Percentiles rank a stretch among this genome's conserved stretches.
phyloP scores from a whole-genome alignment of 2,329 filamentous ascomycete genomes.

The Clonostachys rosea region DNA sequence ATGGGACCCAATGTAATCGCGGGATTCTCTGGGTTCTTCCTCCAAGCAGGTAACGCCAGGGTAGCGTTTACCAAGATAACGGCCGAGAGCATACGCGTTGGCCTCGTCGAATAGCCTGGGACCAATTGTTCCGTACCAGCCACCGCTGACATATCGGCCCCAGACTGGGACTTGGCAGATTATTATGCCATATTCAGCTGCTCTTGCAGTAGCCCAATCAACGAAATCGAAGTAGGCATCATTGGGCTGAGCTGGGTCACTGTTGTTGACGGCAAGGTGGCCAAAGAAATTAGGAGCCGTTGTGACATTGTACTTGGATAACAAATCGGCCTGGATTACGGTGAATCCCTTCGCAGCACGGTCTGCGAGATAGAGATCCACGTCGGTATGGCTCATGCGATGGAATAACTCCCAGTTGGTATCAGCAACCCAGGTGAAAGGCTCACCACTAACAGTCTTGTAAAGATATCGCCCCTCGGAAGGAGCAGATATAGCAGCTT shows the following conservation, averaged over 20 bases:
- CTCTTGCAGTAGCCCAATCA: neutral
- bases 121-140: neutral
- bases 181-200: neutral
- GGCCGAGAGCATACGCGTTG: neutral
- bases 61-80: neutral
- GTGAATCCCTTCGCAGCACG: conserved; percentile 1
- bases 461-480: neutral
- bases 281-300: neutral
- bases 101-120: too few species aligned
- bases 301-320: neutral
- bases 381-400: neutral
- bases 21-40: too few species aligned
- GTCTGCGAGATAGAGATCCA: neutral
- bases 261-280: neutral
- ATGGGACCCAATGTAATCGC: too few species aligned
- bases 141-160: neutral
- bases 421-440: neutral
- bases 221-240: neutral
- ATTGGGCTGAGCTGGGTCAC: neutral
- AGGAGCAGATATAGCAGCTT: neutral
- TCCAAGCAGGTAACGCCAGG: neutral
- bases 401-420: neutral
- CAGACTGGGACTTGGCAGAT: neutral
- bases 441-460: neutral
- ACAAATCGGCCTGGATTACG: neutral